Evolutionary conservation across 495 filamentous ascomycete genomes (phyloP).

Genomic region (Penicillium lividum): DNA sequence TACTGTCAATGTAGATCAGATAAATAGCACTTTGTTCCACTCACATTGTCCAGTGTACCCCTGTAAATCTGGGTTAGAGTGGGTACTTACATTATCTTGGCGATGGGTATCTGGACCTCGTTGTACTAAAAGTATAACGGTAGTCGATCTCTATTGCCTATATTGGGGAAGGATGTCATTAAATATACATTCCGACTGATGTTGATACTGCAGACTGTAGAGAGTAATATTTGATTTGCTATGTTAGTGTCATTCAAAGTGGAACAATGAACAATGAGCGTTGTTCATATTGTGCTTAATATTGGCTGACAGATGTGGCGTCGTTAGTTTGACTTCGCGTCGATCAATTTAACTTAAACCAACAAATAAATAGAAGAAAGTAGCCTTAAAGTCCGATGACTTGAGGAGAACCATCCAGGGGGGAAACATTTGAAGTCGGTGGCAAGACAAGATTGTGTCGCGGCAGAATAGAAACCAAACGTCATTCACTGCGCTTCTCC

Average conservation of each 20-base stretch:
- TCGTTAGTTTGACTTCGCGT: not conserved
- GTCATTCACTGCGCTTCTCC: constrained; percentile 18
- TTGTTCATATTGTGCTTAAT: not conserved
- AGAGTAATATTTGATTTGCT: not conserved
- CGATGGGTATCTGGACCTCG: no score
- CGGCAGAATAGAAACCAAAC: constrained; percentile 11
- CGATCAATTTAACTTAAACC: not conserved
- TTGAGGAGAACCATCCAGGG: not conserved
- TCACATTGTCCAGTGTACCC: no score
- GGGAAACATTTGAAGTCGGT: not conserved
- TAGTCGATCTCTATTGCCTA: no score
- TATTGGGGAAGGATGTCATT: no score
- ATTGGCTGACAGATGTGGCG: not conserved
- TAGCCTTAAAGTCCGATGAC: not conserved
- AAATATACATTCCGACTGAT: no score
- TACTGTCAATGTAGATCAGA: no score
- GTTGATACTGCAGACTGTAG: no score
- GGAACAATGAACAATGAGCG: not conserved
- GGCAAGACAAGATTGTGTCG: not conserved
- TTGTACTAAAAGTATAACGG: no score
- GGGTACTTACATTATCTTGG: no score
- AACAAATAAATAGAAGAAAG: not conserved
- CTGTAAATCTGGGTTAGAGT: no score
- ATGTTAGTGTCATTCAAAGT: not conserved
- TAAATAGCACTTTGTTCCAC: no score